These are phyloP conservation scores for Kregervanrija pseudodelftensis DNA, from an alignment of 805 yeast species.

Conservation along the genomic window DNA sequence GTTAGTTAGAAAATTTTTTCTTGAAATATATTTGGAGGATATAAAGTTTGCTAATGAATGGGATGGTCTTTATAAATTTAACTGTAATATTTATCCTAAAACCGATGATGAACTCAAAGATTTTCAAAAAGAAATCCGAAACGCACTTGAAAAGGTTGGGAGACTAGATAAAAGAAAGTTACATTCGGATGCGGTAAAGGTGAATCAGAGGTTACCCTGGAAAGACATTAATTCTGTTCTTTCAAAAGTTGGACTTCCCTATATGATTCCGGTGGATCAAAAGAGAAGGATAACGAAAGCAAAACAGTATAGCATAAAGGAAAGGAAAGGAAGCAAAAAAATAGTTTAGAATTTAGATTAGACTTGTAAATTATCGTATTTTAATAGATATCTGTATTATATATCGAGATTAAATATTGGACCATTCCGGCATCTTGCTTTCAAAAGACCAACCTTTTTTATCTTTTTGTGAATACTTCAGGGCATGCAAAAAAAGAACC, in stretches of 20 bases:
- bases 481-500: conserved; percentile 44
- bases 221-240: conserved; percentile 3
- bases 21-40: conserved; percentile 11
- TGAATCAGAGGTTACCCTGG: conserved; percentile 16
- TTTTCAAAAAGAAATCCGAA: conserved; percentile 9
- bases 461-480: conserved; percentile 27
- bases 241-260: background rate
- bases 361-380: too few relatives aligned
- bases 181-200: conserved; percentile 5
- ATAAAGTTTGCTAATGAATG: conserved; percentile 1
- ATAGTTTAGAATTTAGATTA: too few relatives aligned
- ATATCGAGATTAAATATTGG: conserved; percentile 15
- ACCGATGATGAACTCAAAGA: conserved; percentile 9
- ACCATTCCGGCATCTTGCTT: conserved; percentile 44
- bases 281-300: too few relatives aligned
- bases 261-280: too few relatives aligned
- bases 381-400: too few relatives aligned
- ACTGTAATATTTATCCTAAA: conserved; percentile 8
- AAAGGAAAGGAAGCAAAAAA: too few relatives aligned
- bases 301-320: too few relatives aligned
- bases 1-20: conserved; percentile 14
- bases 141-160: conserved; percentile 14
- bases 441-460: conserved; percentile 29
- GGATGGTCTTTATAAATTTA: conserved; percentile 23
- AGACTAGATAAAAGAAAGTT: conserved; percentile 3